A percentile compares a stretch with the other conserved stretches of the same genome.
Conservation (phyloP, 345 rosid species). For the sweet orange (Citrus sinensis) region DNA sequence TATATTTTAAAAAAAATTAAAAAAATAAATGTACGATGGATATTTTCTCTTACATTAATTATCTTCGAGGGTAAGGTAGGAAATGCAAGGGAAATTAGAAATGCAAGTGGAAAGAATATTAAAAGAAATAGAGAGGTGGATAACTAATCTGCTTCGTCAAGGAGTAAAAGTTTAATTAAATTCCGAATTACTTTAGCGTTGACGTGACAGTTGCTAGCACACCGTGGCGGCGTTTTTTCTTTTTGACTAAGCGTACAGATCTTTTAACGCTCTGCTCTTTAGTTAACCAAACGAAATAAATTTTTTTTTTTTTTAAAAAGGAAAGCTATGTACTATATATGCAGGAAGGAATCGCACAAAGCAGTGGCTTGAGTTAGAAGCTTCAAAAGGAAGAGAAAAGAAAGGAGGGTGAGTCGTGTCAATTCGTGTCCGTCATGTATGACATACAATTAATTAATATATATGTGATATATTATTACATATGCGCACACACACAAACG, state of each 20-base stretch:
- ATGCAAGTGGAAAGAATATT: too few relatives aligned
- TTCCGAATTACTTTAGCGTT: background rate
- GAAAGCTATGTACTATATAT: background rate
- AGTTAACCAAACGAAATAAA: too few relatives aligned
- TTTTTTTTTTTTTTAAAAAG: too few relatives aligned
- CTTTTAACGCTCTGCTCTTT: background rate
- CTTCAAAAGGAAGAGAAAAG: slow-evolving; percentile 18
- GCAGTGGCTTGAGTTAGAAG: slow-evolving; percentile 34
- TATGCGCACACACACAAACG: slow-evolving; percentile 23
- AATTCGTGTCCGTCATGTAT: slow-evolving; percentile 23
- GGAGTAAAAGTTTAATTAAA: background rate
- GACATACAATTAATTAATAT: background rate
- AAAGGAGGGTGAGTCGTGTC: slow-evolving; percentile 20
- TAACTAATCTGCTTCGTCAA: background rate
- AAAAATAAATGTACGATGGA: too few relatives aligned
- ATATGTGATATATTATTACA: background rate
- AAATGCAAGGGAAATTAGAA: too few relatives aligned
- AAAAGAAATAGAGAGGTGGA: background rate
- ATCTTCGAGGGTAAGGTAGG: too few relatives aligned
- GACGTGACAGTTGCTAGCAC: background rate
- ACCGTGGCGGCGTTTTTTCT: background rate
- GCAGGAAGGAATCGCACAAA: slow-evolving; percentile 29
- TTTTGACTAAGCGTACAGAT: slow-evolving; percentile 10
- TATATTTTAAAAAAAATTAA: too few relatives aligned
- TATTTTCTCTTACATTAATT: too few relatives aligned